Conservation (phyloP, 2,329 filamentous ascomycete species). For the Plenodomus biglobosus region DNA sequence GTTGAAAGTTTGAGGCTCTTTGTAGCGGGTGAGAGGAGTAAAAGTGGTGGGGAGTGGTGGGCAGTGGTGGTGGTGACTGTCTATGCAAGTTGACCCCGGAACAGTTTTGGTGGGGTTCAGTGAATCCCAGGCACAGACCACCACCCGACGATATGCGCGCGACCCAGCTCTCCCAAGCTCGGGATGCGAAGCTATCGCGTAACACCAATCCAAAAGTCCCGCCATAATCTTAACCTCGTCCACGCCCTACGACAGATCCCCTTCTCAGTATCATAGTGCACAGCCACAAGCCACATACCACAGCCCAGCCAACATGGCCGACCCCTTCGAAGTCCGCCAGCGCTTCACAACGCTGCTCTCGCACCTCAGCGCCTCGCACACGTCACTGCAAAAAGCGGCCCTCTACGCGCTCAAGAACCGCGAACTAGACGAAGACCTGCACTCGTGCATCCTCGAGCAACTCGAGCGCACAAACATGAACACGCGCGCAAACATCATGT, state of each 20-base stretch:
- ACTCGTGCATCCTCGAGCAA: constrained; percentile 96
- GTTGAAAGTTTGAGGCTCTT: constrained; percentile 3
- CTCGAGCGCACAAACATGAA: constrained; percentile 96
- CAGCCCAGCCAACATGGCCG: constrained; percentile 61
- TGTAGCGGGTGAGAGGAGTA: background rate
- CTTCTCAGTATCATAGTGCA: too few relatives aligned
- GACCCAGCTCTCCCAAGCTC: constrained; percentile 6
- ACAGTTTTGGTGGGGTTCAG: constrained; percentile 17
- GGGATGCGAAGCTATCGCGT: background rate
- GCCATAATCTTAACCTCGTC: too few relatives aligned
- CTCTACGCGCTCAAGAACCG: constrained; percentile 92
- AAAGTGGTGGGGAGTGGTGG: too few relatives aligned
- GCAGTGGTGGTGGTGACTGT: too few relatives aligned
- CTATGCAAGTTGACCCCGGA: too few relatives aligned
- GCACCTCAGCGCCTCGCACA: constrained; percentile 86
- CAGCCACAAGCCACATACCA: too few relatives aligned
- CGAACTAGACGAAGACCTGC: constrained; percentile 94
- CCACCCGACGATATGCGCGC: constrained; percentile 25
- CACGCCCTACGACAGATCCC: background rate
- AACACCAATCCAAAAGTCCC: background rate
- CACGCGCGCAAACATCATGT: constrained; percentile 97
- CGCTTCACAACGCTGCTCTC: constrained; percentile 90
- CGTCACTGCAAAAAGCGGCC: constrained; percentile 86
- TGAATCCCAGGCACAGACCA: constrained; percentile 19
- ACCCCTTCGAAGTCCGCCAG: constrained; percentile 98